These are phyloP conservation scores for Berkeleyomyces rouxiae DNA, from an alignment of 2,329 filamentous ascomycete species.

Conservation along the genomic window DNA sequence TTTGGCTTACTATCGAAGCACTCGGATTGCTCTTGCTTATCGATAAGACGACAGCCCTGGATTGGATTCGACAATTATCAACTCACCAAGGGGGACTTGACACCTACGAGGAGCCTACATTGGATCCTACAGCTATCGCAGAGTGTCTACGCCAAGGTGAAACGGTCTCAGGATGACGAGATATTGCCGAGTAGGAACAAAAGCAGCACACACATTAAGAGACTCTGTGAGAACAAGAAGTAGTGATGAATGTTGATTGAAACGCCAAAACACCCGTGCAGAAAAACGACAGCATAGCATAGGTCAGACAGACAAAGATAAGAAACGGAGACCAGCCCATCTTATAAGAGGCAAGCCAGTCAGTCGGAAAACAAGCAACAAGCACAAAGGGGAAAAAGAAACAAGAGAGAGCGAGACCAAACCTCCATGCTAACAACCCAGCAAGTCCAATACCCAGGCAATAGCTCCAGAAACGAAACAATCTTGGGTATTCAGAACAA, in stretches of 20 bases:
- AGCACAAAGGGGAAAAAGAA: background rate
- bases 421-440: background rate
- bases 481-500: background rate
- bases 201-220: too few species aligned
- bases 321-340: background rate
- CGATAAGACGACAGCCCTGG: background rate
- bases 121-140: too few species aligned
- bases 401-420: background rate
- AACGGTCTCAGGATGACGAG: background rate
- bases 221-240: background rate
- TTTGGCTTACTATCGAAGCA: background rate
- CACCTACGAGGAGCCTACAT: too few species aligned
- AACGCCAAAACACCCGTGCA: constrained; percentile 2
- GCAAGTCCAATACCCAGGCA: background rate
- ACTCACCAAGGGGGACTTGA: too few species aligned
- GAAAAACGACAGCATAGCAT: background rate
- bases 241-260: background rate
- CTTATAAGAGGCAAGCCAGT: background rate
- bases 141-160: too few species aligned
- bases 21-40: background rate
- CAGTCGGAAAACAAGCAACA: background rate
- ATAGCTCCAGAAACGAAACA: constrained; percentile 1
- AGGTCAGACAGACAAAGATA: background rate
- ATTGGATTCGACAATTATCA: background rate
- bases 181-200: background rate